Evolutionary conservation across 2,329 filamentous ascomycete species (phyloP), one percentile per base, ranked within the genome.

Genomic region (Paraconiothyrium brasiliense): DNA sequence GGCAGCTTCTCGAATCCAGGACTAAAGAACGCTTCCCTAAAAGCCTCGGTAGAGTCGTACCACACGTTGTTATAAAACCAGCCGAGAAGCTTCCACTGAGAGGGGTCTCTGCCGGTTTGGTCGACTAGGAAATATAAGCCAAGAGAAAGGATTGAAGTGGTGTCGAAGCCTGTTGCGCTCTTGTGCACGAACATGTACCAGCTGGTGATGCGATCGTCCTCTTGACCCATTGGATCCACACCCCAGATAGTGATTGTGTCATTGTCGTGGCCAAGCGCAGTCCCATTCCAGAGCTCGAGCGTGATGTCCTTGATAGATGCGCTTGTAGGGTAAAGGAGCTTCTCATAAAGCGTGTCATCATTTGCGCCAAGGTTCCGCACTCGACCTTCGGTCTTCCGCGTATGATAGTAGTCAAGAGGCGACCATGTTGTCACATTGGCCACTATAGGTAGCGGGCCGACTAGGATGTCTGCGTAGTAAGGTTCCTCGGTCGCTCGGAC

Each of bases 51-150:
- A 3, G 82, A 82, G 34, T 79, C 71, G 67, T 87, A 89, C 63
- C 83, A 83, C 16, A 84, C 70, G 48, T 82, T 80, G 59, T 86
- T 82, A 67, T 87, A 87, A n/a, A 84, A 81, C 84, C 85, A 87
- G 2, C 83, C 83, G n/a, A 80, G 76, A 0, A 85, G 69, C 11
- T 70, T 76, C 86, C 86, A 88, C 46, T 83, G 74, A 11, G 78
- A 76, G 7, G 83, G 80, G 60, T 87, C 82, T 8, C 84, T 79
- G 0, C 84, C 83, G 0, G 84, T 87, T 0, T 85, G 71, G 62
- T 88, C 83, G 24, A 74, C 60, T 43, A 74, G 74, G 57, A 80
- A 72, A 63, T 72, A 78, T 1, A 86, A 65, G 1, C 82, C 81
- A 1, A 82, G 80, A 1, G 84, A 30, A 9, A 84, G 72, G 13